A percentile compares a stretch with the other conserved stretches of the same genome.
Conservation (phyloP, 345 rosid genomes). For the Brassica cretica region DNA sequence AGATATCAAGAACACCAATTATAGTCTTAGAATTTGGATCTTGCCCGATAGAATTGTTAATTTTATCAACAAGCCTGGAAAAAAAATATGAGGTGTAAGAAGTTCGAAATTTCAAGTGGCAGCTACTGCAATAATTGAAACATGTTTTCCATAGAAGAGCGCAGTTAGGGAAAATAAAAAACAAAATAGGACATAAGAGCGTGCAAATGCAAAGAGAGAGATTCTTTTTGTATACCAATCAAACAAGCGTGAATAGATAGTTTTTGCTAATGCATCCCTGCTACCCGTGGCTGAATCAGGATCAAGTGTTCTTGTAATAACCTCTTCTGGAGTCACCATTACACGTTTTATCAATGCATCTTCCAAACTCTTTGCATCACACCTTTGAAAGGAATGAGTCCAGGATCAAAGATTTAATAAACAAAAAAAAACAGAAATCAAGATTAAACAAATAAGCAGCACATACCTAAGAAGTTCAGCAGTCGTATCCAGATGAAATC, state of each 20-base stretch:
- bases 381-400: constrained; percentile 44
- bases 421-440: constrained; percentile 17
- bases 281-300: constrained; percentile 79
- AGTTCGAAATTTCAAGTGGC: constrained; percentile 3
- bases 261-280: constrained; percentile 98
- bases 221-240: constrained; percentile 68
- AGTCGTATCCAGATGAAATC: constrained; percentile 73
- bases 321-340: constrained; percentile 99
- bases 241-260: constrained; percentile 92
- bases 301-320: constrained; percentile 96
- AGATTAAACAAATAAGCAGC: constrained; percentile 21
- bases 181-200: constrained; percentile 17
- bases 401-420: constrained; percentile 20
- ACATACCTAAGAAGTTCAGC: constrained; percentile 91
- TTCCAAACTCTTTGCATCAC: constrained; percentile 88
- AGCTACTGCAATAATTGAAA: constrained; percentile 14
- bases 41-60: constrained; percentile 93
- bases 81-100: not conserved
- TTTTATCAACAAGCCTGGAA: constrained; percentile 93
- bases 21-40: constrained; percentile 95
- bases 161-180: not conserved
- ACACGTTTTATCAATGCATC: constrained; percentile 96
- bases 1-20: constrained; percentile 98
- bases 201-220: not conserved
- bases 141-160: constrained; percentile 7